Evolutionary conservation across 139 green algal species (phyloP).

Genomic region (Chlorella sp.): DNA sequence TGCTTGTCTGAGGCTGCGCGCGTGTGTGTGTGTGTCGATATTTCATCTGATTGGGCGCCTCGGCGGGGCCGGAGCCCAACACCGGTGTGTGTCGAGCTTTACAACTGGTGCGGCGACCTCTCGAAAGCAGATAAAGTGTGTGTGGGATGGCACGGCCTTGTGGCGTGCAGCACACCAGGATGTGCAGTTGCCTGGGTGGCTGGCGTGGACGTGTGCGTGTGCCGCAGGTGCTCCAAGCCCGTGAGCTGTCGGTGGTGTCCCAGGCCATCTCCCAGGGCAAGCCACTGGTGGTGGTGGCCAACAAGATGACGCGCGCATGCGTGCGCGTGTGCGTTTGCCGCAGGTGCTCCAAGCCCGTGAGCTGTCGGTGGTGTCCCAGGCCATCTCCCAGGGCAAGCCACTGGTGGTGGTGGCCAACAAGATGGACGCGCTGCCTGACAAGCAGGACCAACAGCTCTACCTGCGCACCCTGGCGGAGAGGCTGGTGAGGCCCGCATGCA

Average conservation of each 20-base stretch:
- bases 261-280: neutral
- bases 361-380: constrained; percentile 46
- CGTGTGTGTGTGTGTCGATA: too few relatives aligned
- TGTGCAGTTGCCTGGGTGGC: too few relatives aligned
- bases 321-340: too few relatives aligned
- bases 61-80: too few relatives aligned
- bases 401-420: constrained; percentile 79
- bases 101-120: neutral
- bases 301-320: neutral
- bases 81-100: too few relatives aligned
- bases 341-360: constrained; percentile 55
- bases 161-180: too few relatives aligned
- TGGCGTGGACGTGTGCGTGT: too few relatives aligned
- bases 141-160: too few relatives aligned
- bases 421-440: constrained; percentile 47
- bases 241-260: neutral
- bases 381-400: constrained; percentile 46
- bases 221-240: too few relatives aligned
- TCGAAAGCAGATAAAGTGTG: too few relatives aligned
- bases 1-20: too few relatives aligned
- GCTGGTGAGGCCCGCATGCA: neutral
- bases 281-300: neutral
- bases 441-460: constrained; percentile 5
- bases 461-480: neutral
- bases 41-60: too few relatives aligned